A percentile compares a stretch with the other conserved stretches of the same genome.
phyloP scores from a whole-genome alignment of 2,329 filamentous ascomycete species.

The Thelonectria discophora region DNA sequence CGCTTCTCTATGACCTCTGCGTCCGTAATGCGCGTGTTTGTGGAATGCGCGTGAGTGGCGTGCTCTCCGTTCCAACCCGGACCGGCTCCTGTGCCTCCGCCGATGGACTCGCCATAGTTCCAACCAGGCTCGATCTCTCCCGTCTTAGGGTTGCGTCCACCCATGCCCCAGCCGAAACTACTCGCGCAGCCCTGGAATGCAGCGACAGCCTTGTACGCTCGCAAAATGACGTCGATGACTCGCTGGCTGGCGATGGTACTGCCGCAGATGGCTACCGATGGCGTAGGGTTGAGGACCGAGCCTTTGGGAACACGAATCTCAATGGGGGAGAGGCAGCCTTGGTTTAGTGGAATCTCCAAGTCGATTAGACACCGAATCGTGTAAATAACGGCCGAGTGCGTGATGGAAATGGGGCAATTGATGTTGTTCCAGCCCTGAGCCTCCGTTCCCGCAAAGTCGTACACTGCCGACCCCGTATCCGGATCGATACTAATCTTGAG shows the following conservation, averaged over 20 bases:
- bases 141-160: constrained; percentile 40
- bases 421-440: constrained; percentile 48
- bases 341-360: constrained; percentile 51
- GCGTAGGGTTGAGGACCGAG: constrained; percentile 47
- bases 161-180: constrained; percentile 49
- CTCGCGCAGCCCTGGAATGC: constrained; percentile 45
- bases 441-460: constrained; percentile 50
- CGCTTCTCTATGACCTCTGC: constrained; percentile 48
- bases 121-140: constrained; percentile 63
- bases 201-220: constrained; percentile 37
- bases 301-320: constrained; percentile 45
- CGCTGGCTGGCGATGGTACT: constrained; percentile 63
- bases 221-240: constrained; percentile 47
- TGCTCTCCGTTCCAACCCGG: constrained; percentile 42
- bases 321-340: constrained; percentile 50
- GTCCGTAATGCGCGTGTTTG: constrained; percentile 47
- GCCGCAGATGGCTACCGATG: constrained; percentile 56
- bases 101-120: constrained; percentile 54
- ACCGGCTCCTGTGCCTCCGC: constrained; percentile 47
- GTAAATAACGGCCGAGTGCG: constrained; percentile 52
- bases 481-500: constrained; percentile 46
- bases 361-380: constrained; percentile 48
- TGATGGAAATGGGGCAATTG: constrained; percentile 50
- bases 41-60: constrained; percentile 45
- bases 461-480: constrained; percentile 45